phyloP scores from a whole-genome alignment of 2,329 filamentous ascomycete species.

The Colletotrichum phormii region DNA sequence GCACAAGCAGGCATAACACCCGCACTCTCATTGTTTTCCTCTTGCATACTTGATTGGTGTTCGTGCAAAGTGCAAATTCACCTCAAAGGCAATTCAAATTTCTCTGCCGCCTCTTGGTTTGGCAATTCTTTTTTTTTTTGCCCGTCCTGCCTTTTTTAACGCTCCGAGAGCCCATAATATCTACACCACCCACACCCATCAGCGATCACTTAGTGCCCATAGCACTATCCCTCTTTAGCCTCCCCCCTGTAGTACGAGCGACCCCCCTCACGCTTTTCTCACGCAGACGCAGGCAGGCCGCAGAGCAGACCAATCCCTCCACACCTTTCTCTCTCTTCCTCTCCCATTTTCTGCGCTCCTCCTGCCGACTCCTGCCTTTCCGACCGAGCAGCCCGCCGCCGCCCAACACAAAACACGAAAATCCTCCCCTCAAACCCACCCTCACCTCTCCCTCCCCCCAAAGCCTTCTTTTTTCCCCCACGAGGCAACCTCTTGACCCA shows the following conservation, averaged over 20 bases:
- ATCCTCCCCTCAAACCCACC: conserved; percentile 38
- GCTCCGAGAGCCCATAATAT: conserved; percentile 15
- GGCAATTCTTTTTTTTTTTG: not conserved
- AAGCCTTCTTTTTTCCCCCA: conserved; percentile 25
- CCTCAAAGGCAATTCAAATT: not conserved
- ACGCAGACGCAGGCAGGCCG: conserved; percentile 4
- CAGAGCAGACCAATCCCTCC: conserved; percentile 34
- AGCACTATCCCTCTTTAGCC: conserved; percentile 38
- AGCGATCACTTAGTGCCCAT: conserved; percentile 37
- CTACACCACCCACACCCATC: conserved; percentile 27
- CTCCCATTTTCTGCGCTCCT: conserved; percentile 10
- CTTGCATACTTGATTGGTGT: not conserved
- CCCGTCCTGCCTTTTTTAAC: not conserved
- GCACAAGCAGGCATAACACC: not conserved
- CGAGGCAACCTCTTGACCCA: conserved; percentile 31
- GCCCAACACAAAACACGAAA: conserved; percentile 41
- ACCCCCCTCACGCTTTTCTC: conserved; percentile 22
- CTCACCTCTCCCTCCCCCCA: conserved; percentile 33
- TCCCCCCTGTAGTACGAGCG: conserved; percentile 35
- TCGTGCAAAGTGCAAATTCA: not conserved
- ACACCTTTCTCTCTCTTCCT: conserved; percentile 17
- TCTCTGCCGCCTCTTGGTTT: not conserved
- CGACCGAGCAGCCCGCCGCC: conserved; percentile 38
- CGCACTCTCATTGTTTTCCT: not conserved
- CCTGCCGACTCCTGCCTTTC: conserved; percentile 29